Evolutionary conservation across 2,329 filamentous ascomycete species (phyloP).

Genomic region (Pseudocercospora macadamiae): DNA sequence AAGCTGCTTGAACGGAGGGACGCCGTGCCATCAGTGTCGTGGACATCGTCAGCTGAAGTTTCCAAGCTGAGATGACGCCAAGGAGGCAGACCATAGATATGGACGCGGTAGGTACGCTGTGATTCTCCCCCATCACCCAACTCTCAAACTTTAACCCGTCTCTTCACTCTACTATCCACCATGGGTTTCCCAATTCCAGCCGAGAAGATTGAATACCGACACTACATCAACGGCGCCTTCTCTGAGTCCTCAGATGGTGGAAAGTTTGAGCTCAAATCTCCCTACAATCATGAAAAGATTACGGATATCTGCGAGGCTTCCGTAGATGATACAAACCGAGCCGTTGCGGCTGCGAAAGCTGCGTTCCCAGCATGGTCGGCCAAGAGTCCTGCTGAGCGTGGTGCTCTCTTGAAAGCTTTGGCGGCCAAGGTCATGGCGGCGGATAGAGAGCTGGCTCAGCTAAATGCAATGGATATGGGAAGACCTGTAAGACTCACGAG

Average conservation of each 20-base stretch:
- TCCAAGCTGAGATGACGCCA: not conserved
- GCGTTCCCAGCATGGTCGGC: conserved; percentile 67
- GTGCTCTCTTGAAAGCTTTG: conserved; percentile 50
- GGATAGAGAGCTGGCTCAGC: conserved; percentile 48
- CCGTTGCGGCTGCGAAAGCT: conserved; percentile 69
- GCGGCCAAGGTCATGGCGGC: conserved; percentile 48
- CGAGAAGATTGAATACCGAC: conserved; percentile 42
- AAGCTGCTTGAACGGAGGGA: not conserved
- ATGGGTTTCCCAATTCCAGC: conserved; percentile 29
- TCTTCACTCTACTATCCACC: not conserved
- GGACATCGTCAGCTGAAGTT: not conserved
- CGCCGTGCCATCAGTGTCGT: not conserved
- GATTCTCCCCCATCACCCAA: not conserved
- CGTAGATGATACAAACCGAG: conserved; percentile 67
- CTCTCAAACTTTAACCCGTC: not conserved
- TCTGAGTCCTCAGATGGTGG: conserved; percentile 50
- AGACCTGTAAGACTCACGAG: conserved; percentile 38
- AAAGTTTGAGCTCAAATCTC: conserved; percentile 52
- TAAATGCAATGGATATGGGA: conserved; percentile 54
- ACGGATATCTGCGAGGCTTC: conserved; percentile 67
- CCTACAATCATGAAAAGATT: conserved; percentile 45
- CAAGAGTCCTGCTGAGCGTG: conserved; percentile 43
- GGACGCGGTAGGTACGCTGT: not conserved
- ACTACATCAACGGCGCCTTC: conserved; percentile 59
- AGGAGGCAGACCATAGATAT: not conserved